Evolutionary conservation across 345 rosid species (phyloP).

Genomic region (Bruguiera parviflora): DNA sequence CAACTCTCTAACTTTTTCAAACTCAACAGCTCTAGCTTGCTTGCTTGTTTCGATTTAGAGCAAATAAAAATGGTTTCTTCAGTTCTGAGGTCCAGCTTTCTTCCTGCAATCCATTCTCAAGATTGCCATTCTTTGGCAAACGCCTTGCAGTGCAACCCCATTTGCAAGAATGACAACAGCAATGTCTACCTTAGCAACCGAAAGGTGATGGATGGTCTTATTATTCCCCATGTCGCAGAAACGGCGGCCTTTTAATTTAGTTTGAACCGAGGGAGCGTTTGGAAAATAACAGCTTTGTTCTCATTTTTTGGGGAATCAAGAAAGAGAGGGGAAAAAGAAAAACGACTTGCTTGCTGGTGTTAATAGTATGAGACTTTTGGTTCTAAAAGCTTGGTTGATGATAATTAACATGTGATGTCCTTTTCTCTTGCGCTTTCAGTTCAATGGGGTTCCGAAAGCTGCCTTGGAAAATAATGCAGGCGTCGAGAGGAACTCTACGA

Average conservation of each 20-base stretch:
- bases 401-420: not conserved
- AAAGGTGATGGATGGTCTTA: slow-evolving; percentile 11
- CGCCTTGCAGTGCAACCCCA: not conserved
- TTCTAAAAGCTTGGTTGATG: no score
- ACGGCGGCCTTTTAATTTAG: no score
- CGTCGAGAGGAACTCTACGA: slow-evolving; percentile 2
- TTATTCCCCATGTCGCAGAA: no score
- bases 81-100: slow-evolving; percentile 13
- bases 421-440: slow-evolving; percentile 4
- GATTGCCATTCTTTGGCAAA: not conserved
- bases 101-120: not conserved
- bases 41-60: not conserved
- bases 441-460: slow-evolving; percentile 7
- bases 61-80: slow-evolving; percentile 11
- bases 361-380: no score
- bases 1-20: not conserved
- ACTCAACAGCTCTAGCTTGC: not conserved
- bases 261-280: no score
- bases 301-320: no score
- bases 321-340: no score
- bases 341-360: no score
- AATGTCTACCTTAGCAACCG: not conserved
- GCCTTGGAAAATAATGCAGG: slow-evolving; percentile 8
- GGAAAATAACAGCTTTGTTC: no score
- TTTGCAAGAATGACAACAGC: not conserved